Base-by-base conservation (phyloP, 768 basidiomycete species). In the Suillus variegatus region DNA sequence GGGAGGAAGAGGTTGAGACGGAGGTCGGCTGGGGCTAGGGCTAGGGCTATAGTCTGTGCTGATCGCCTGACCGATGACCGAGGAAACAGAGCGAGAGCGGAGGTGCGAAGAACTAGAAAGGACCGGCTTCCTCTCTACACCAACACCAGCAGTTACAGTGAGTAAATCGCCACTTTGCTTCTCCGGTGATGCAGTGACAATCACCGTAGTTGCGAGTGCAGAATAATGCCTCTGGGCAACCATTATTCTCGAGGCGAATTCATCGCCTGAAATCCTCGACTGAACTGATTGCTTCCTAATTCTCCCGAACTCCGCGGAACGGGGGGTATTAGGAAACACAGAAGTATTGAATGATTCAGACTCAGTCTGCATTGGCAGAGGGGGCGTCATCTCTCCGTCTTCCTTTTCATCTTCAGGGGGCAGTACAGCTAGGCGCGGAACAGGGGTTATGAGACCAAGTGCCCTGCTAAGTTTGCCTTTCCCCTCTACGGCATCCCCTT, bases 141-240 rank as follows among this genome's bases (percentile, higher is more conserved):
- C 67, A 18, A 67, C 63, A 28, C 82, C 82, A 28, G 80, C 81
- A 14, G 79, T 74, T 46, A 74, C 74, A 18, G 67, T 69, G 55
- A 77, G 64, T 2, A 70, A 40, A 16, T 62, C 61, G n/a, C 36
- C n/a, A 36, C 64, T 64, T 22, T 62, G 60, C 68, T 76, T 79
- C 40, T 84, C 81, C 25, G 82, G 82, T 5, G 85, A 85, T 8
- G 79, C 76, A 35, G 85, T 79, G 44, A 91, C 79, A 5, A 86
- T 77, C 41, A 91, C 76, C 5, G 88, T 90, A 64, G 86, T 87
- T 3, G 90, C 90, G 56, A 91, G 78, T 1, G 89, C 79, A 4
- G 90, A 91, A 69, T 89, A 91, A 73, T 91, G 90, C 55, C 86
- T 80, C 72, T 91, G 87, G 0, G 90, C 90, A 61, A 89, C 77